Percentiles rank a stretch among this genome's conserved stretches.
Evolutionary conservation across 495 filamentous ascomycete species (phyloP).

Genomic region (Platismatia glauca): DNA sequence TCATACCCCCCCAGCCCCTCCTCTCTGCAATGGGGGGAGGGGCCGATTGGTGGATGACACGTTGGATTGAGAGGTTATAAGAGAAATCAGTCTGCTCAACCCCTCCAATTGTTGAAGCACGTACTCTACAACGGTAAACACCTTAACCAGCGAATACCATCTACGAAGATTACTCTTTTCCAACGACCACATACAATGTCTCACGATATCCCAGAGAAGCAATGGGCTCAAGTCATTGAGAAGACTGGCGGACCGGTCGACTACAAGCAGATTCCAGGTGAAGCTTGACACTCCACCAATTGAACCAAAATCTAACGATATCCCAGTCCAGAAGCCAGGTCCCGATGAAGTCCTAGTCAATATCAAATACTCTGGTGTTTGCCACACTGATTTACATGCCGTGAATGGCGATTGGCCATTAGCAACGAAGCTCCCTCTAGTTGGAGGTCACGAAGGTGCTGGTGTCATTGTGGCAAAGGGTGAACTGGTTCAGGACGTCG

Average conservation of each 20-base stretch:
- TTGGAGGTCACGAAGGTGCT: slow-evolving; percentile 91
- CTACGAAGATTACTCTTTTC: not conserved
- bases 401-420: slow-evolving; percentile 86
- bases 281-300: not conserved
- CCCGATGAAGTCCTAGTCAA: slow-evolving; percentile 86
- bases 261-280: slow-evolving; percentile 62
- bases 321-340: slow-evolving; percentile 58
- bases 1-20: slow-evolving; percentile 3
- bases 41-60: not conserved
- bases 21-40: slow-evolving; percentile 4
- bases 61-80: not conserved
- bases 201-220: slow-evolving; percentile 52
- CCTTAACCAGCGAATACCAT: not conserved
- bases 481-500: slow-evolving; percentile 57
- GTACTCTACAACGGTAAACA: not conserved
- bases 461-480: slow-evolving; percentile 77
- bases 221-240: slow-evolving; percentile 84
- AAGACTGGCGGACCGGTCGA: slow-evolving; percentile 61
- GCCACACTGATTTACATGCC: slow-evolving; percentile 82
- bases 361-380: slow-evolving; percentile 88
- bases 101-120: not conserved
- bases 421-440: slow-evolving; percentile 65
- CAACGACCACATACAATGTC: slow-evolving; percentile 14
- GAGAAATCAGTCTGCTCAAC: not conserved
- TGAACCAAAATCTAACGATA: not conserved